Base-by-base conservation (phyloP, 176 grass and related monocot species). In the Eleusine coracana region DNA sequence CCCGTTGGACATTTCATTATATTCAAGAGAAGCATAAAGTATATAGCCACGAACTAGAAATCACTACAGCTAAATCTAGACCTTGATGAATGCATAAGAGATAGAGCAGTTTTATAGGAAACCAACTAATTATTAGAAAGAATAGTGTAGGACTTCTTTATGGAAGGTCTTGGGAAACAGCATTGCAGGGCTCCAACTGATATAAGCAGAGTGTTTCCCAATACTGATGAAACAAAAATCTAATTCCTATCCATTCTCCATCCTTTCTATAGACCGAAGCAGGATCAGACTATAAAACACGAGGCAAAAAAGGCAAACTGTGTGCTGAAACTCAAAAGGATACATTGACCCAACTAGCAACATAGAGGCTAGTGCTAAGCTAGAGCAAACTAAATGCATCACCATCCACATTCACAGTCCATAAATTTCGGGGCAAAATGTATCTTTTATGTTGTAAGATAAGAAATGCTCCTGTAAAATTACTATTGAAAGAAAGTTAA, bases 81-180 rank as follows among this genome's bases (percentile, higher is more conserved):
- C 64, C 10, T 6, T 73, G n/a, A 79, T 86, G 68, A 73, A 86
- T 86, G 58, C 67, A 66, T 85, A 86, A 55, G 10, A 23, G 17
- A 66, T 55, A 55, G 3, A 13, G 11, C 1, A 51, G 56, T 65
- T 20, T 23, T 55, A 58, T n/a, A 80, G 17, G 3, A 58, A 54
- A 2, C 5, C 23, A 36, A 12, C 18, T 80, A 25, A 34, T n/a
- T 55, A 66, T 23, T 31, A 41, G 65, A 86, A n/a, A 67, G 21
- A 29, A 58, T 8, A 51, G 10, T 15, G 31, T 2, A 45, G 18
- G 17, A 18, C 16, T 36, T 66, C 10, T 46, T 46, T 18, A 54
- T 39, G 56, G 23, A 44, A 44, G 41, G 41, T 44, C 44, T 46
- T 40, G 56, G 25, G 36, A 17, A 58, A 41, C 38, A 27, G 48